Evolutionary conservation across 441 rosid genomes (phyloP).

Genomic region (Populus hybrid): DNA sequence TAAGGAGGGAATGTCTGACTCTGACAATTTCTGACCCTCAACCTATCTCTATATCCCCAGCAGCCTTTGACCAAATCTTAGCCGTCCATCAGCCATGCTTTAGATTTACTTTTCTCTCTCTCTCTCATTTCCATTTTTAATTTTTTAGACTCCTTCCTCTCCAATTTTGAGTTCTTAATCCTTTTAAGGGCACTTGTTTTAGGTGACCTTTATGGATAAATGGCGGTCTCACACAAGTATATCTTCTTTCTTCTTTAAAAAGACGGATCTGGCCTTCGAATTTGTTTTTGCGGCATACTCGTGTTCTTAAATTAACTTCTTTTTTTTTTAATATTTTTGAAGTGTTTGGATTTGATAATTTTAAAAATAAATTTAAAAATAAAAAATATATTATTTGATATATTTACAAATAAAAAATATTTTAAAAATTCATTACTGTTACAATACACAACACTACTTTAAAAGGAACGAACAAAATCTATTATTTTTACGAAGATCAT

Average conservation of each 20-base stretch:
- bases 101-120: not conserved
- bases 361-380: too few relatives aligned
- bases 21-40: slow-evolving; percentile 27
- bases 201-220: not conserved
- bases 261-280: not conserved
- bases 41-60: slow-evolving; percentile 21
- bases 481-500: too few relatives aligned
- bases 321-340: too few relatives aligned
- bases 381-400: not conserved
- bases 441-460: too few relatives aligned
- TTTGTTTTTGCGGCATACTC: too few relatives aligned
- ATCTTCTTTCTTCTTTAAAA: not conserved
- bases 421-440: too few relatives aligned
- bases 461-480: not conserved
- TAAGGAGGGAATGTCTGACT: slow-evolving; percentile 41
- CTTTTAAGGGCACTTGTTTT: not conserved
- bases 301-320: too few relatives aligned
- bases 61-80: slow-evolving; percentile 56
- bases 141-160: too few relatives aligned
- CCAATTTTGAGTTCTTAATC: too few relatives aligned
- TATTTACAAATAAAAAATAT: too few relatives aligned
- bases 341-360: too few relatives aligned
- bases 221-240: too few relatives aligned
- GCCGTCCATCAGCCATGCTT: slow-evolving; percentile 32
- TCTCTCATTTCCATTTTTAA: not conserved